Evolutionary conservation across 2,329 filamentous ascomycete genomes (phyloP), one percentile per base, ranked within the genome.

Genomic region (Pseudogymnoascus sp.): DNA sequence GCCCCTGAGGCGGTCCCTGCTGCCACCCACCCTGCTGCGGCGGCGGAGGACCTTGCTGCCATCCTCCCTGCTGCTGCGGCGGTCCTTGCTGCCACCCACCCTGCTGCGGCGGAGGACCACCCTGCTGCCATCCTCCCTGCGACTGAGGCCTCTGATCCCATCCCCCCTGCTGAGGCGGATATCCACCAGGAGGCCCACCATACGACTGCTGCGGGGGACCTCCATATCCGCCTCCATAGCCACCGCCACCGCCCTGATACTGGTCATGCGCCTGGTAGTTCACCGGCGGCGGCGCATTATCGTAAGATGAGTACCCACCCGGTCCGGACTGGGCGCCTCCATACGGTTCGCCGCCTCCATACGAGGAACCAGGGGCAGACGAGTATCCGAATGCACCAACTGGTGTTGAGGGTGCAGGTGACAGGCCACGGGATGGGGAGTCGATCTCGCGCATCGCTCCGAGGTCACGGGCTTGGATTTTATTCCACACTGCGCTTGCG

Each of bases 381-480:
- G 65, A 57, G 6, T 69, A 68, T 2, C 68, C 68, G 35, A 68
- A 72, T 20, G 66, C 62, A 33, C 62, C 70, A 57, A 37, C 69
- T 47, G 66, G 47, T 6, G 62, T 53, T 2, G 50, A 41, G 22
- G 67, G 62, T 36, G 68, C 67, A 35, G 64, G 59, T 74, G 68
- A 75, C 72, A 18, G 74, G 74, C 53, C 53, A n/a, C 53, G 30
- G 14, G 33, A n/a, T 4, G 18, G 30, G 0, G 30, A 37, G 62
- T 82, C 77, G 3, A 74, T 73, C 2, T 79, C 80, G 39, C 76
- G 77, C 78, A 84, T 80, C 11, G 80, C 80, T 59, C 77, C 75
- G 11, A 85, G 71, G 64, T 87, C 83, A 62, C 83, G 77, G 2
- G 78, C 81, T 65, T 80, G 79, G 60, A 87, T 82, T 67, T 87